Evolutionary conservation across 441 rosid species (phyloP), one percentile per base, ranked within the genome.

Genomic region (Euphorbia schlechtendalii): DNA sequence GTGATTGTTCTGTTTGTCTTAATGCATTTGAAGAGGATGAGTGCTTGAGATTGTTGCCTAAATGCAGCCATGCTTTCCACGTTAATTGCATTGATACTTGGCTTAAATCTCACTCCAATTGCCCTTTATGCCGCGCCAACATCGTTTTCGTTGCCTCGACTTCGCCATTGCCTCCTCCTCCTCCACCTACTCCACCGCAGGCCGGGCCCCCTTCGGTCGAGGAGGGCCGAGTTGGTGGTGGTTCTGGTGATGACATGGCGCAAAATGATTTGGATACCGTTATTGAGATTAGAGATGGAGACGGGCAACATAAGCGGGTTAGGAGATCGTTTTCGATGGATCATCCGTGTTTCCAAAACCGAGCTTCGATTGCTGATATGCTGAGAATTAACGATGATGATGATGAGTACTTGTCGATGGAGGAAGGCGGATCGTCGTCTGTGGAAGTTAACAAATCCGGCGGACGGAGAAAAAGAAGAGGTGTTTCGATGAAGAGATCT

Each of bases 121-220:
- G 98, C 75, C 98, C 98, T 0, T 68, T 93, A 61, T 90, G 97
- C 61, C 92, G 98, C 7, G 87, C 95, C 45, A 83, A 85, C 62
- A 78, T 87, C 32, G 63, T 77, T 20, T 71, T 71, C 56, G 17
- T 74, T 0, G 14, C 61, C 67, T 49, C 70, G 64, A 59, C 78
- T 5, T 66, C n/a, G n/a, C n/a, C n/a, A n/a, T n/a, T n/a, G n/a
- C n/a, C n/a, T n/a, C n/a, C n/a, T n/a, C n/a, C n/a, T n/a, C n/a
- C n/a, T n/a, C n/a, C n/a, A n/a, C n/a, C n/a, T n/a, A n/a, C n/a
- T n/a, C n/a, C n/a, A n/a, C n/a, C n/a, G n/a, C n/a, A n/a, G n/a
- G n/a, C n/a, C n/a, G n/a, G n/a, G n/a, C n/a, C n/a, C n/a, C n/a
- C 54, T 43, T 43, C 49, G 13, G 49, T 10, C 49, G 15, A 43